Evolutionary conservation across 2,329 filamentous ascomycete genomes (phyloP).

Genomic region (Penicillium sclerotiorum): DNA sequence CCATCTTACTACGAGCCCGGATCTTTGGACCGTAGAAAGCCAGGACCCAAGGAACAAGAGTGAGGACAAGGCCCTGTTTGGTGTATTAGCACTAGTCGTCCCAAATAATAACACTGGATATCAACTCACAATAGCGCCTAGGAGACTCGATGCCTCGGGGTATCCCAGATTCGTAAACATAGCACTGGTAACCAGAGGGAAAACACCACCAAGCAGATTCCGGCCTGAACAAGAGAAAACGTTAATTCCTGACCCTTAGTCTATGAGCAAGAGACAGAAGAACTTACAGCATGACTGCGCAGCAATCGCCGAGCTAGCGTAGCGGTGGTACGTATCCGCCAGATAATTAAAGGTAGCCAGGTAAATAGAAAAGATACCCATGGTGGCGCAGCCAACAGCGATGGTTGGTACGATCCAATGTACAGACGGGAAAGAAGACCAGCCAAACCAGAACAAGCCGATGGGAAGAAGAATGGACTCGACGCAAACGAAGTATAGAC

Average conservation of each 20-base stretch:
- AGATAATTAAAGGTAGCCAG: slow-evolving; percentile 91
- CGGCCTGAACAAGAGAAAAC: slow-evolving; percentile 47
- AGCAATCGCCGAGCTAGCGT: slow-evolving; percentile 81
- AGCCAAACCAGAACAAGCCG: slow-evolving; percentile 80
- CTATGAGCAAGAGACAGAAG: background rate
- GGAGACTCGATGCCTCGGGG: slow-evolving; percentile 69
- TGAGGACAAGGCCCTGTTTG: slow-evolving; percentile 58
- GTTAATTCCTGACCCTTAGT: background rate
- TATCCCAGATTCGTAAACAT: slow-evolving; percentile 76
- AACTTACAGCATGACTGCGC: slow-evolving; percentile 75
- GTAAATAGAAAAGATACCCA: slow-evolving; percentile 85
- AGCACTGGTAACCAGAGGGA: slow-evolving; percentile 73
- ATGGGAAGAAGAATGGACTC: slow-evolving; percentile 74
- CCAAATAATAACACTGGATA: background rate
- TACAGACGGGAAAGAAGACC: slow-evolving; percentile 63
- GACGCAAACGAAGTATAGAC: slow-evolving; percentile 82
- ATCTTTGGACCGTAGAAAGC: slow-evolving; percentile 78
- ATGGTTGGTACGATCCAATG: slow-evolving; percentile 75
- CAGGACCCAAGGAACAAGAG: slow-evolving; percentile 83
- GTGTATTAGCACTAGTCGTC: slow-evolving; percentile 11
- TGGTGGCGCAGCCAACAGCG: slow-evolving; percentile 72
- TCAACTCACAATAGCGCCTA: slow-evolving; percentile 69
- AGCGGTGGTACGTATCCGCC: slow-evolving; percentile 82
- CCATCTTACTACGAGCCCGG: slow-evolving; percentile 74
- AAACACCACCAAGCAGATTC: slow-evolving; percentile 78